Conservation (phyloP, 106 monocot species). For the Hemerocallis citrina region DNA sequence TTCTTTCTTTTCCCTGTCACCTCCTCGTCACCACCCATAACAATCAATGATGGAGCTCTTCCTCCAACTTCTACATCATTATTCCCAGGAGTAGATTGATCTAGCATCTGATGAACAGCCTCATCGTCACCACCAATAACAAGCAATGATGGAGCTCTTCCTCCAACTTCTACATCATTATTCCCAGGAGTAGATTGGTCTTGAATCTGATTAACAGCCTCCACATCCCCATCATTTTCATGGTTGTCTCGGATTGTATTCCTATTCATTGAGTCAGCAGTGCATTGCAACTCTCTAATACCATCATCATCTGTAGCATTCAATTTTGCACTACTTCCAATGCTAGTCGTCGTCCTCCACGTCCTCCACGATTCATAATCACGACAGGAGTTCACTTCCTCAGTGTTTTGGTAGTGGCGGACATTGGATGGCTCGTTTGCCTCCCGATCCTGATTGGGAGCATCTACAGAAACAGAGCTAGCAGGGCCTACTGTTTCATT, state of each 20-base stretch:
- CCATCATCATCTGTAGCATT: constrained; percentile 29
- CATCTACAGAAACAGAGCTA: constrained; percentile 95
- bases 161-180: constrained; percentile 9
- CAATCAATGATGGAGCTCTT: background rate
- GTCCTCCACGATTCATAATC: constrained; percentile 47
- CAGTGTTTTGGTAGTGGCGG: constrained; percentile 34
- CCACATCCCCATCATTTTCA: too few species aligned
- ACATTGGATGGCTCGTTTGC: constrained; percentile 24
- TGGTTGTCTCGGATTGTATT: too few species aligned
- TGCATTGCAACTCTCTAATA: constrained; percentile 70
- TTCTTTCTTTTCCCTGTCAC: constrained; percentile 40
- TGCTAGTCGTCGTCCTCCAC: constrained; percentile 47
- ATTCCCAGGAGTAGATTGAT: background rate
- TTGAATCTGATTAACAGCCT: constrained; percentile 1
- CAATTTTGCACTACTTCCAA: constrained; percentile 58
- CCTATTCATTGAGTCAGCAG: constrained; percentile 55
- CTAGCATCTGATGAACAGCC: background rate
- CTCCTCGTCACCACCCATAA: constrained; percentile 14
- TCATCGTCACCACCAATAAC: constrained; percentile 16
- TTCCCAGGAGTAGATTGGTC: background rate
- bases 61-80: constrained; percentile 11
- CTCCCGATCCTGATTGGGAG: constrained; percentile 36
- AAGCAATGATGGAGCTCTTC: background rate
- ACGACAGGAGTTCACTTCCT: constrained; percentile 62
- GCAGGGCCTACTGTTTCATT: constrained; percentile 63